phyloP scores from a whole-genome alignment of 768 basidiomycete species.

The Polyporus arcularius region DNA sequence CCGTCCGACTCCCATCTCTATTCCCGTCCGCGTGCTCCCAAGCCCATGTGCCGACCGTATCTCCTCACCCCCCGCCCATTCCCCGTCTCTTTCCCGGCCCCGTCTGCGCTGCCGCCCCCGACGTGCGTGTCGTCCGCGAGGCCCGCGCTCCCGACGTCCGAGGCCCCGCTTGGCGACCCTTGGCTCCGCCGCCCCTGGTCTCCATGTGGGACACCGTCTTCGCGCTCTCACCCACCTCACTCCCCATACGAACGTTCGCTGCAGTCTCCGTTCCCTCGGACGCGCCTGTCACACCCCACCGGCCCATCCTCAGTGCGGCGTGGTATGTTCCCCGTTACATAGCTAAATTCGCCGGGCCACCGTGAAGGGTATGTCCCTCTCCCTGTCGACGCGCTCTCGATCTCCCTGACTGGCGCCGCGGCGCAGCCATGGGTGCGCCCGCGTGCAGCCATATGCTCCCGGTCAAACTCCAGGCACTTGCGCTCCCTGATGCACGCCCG shows the following conservation, averaged over 20 bases:
- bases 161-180: background rate
- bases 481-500: constrained; percentile 9
- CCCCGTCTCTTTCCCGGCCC: constrained; percentile 1
- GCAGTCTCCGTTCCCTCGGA: constrained; percentile 17
- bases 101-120: background rate
- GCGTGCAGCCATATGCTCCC: constrained; percentile 17
- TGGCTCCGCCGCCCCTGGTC: background rate
- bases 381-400: constrained; percentile 4
- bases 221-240: constrained; percentile 5
- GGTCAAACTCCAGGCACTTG: constrained; percentile 17
- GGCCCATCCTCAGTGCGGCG: background rate
- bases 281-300: constrained; percentile 12
- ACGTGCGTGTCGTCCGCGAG: background rate
- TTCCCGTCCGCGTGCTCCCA: constrained; percentile 16
- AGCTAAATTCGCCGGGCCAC: constrained; percentile 5
- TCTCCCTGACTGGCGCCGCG: constrained; percentile 7
- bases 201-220: background rate
- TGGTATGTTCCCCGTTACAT: background rate
- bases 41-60: constrained; percentile 8
- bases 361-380: constrained; percentile 2
- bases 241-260: constrained; percentile 16
- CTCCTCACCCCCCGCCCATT: background rate
- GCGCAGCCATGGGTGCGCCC: constrained; percentile 13
- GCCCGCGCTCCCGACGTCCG: background rate
- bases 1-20: constrained; percentile 7